These are phyloP conservation scores for Aspergillus costaricaensis DNA, from an alignment of 2,329 filamentous ascomycete genomes.

Conservation along the genomic window DNA sequence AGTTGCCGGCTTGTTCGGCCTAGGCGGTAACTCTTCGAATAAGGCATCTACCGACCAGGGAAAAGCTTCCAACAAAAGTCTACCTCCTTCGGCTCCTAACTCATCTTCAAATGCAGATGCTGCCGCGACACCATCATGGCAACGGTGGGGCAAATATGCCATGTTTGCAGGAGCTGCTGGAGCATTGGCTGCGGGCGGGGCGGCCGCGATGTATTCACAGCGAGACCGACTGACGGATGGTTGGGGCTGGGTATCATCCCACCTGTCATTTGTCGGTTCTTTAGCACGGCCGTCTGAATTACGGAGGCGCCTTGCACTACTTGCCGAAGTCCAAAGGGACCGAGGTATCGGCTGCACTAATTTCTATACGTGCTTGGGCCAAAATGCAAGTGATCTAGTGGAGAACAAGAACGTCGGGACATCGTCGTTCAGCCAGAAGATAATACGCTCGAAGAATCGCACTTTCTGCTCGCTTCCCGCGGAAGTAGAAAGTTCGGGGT, in stretches of 20 bases:
- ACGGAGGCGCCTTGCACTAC: conserved; percentile 67
- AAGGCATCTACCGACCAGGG: conserved; percentile 13
- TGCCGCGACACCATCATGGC: conserved; percentile 61
- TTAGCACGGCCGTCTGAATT: conserved; percentile 82
- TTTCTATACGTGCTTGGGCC: conserved; percentile 81
- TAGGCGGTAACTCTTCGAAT: conserved; percentile 50
- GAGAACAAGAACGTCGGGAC: conserved; percentile 25
- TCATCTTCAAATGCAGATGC: conserved; percentile 47
- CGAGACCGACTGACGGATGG: conserved; percentile 76
- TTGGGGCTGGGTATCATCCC: conserved; percentile 79
- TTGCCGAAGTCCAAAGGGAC: conserved; percentile 66
- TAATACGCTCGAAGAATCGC: conserved; percentile 59
- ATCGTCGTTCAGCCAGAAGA: conserved; percentile 37
- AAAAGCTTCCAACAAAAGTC: conserved; percentile 23
- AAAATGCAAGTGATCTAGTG: conserved; percentile 54
- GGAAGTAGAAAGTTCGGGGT: conserved; percentile 41
- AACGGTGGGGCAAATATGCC: conserved; percentile 80
- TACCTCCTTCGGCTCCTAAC: conserved; percentile 33
- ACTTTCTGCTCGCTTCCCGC: conserved; percentile 87
- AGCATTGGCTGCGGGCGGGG: conserved; percentile 76
- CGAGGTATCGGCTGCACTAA: conserved; percentile 78
- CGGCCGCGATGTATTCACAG: conserved; percentile 82
- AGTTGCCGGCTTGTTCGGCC: conserved; percentile 64
- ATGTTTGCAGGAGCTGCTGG: conserved; percentile 81
- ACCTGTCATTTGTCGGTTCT: conserved; percentile 91